Base-by-base conservation (phyloP, 164 flowering plant species). In the Vitis vinifera region DNA sequence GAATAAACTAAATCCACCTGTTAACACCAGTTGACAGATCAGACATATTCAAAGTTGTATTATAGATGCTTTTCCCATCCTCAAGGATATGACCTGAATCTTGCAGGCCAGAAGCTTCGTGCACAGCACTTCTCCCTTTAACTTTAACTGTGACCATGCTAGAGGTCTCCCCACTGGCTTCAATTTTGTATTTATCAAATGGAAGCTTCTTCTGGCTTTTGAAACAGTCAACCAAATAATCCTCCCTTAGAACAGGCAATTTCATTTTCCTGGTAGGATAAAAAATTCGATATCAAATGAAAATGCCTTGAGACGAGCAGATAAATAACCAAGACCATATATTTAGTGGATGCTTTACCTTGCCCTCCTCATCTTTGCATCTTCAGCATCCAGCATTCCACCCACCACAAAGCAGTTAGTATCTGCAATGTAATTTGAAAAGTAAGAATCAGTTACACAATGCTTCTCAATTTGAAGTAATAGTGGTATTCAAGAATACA, bases 61-160 rank as follows among this genome's bases (percentile, higher is more conserved):
- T 93, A 51, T 93, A 93, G 68, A 93, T 87, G 77, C 89, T 89
- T 59, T 81, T 86, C 60, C 89, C 92, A 82, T 84, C 91, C 80
- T 93, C 98, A 63, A 96, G 97, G 53, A 96, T 92, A 84, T 96
- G 99, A 68, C 99, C 89, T 9, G 84, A 70, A 73, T 91, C 97
- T 77, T 96, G 98, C 81, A 93, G 73, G 63, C 97, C 98, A 78
- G 98, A 96, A 48, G 88, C 69, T 79, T 86, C 97, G 77, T 93
- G 99, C 66, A 96, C 99, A 63, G 98, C 89, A 82, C 97, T 87
- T 56, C 83, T 77, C 30, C 99, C 98, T 80, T 93, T 96, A 55
- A 93, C 99, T 78, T 88, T 96, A 60, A 96, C 88, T 51, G 94
- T 92, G 19, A 87, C 85, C 80, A 81, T 75, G 58, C 85, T 78